Evolutionary conservation across 306 rosid species (phyloP).

Genomic region (Cercis canadensis): DNA sequence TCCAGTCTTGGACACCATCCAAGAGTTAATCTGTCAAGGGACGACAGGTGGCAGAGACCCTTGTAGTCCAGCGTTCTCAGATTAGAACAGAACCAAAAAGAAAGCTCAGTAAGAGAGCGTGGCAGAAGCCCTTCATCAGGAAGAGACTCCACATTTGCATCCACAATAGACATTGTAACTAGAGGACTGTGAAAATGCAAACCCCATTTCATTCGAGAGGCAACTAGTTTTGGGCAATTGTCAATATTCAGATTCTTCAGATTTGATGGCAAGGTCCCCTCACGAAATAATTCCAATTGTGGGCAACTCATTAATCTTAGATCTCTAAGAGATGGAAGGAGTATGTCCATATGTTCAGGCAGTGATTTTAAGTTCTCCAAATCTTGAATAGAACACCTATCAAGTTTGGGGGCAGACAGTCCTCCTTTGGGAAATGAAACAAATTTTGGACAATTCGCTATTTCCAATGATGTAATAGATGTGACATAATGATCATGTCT

Average conservation of each 20-base stretch:
- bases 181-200: not conserved
- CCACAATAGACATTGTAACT: not conserved
- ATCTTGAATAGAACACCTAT: fast-evolving
- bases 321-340: slow-evolving; percentile 17
- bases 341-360: slow-evolving; percentile 18
- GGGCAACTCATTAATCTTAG: not conserved
- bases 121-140: not conserved
- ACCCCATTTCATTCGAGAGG: slow-evolving; percentile 8
- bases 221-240: not conserved
- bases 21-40: no score
- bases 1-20: no score
- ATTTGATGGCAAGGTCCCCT: not conserved
- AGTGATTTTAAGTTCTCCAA: slow-evolving; percentile 25
- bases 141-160: not conserved
- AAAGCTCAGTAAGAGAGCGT: not conserved
- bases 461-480: not conserved
- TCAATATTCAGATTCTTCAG: fast-evolving
- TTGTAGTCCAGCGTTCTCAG: no score
- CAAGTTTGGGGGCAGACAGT: slow-evolving; percentile 15
- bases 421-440: slow-evolving; percentile 31
- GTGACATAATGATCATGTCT: not conserved
- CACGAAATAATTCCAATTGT: not conserved
- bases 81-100: not conserved
- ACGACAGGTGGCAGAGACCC: no score
- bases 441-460: slow-evolving; percentile 19